Percentiles rank a stretch among this genome's conserved stretches.
Conservation (phyloP, 352 stramenopile species). For the Pythium phragmitis region DNA sequence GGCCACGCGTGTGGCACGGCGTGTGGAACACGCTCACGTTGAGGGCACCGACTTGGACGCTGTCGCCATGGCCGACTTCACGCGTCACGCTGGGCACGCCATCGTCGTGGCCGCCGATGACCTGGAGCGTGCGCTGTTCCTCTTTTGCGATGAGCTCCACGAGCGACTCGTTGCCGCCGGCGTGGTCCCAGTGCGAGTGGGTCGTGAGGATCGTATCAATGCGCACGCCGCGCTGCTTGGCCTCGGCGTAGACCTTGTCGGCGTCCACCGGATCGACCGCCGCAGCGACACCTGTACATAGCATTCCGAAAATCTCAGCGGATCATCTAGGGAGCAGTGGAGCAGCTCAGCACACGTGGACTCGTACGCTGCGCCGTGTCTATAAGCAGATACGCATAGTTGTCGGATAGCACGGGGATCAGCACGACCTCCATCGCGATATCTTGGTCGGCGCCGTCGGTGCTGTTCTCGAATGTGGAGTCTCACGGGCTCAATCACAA, state of each 20-base stretch:
- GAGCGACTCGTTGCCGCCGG: conserved; percentile 85
- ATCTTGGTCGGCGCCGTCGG: no score
- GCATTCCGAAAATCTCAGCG: not conserved
- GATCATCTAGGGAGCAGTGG: not conserved
- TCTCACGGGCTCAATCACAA: no score
- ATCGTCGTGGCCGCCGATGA: conserved; percentile 77
- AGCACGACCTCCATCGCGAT: conserved; percentile 63
- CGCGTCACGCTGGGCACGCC: conserved; percentile 53
- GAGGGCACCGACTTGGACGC: conserved; percentile 64
- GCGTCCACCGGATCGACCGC: conserved; percentile 89
- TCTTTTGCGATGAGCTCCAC: conserved; percentile 38
- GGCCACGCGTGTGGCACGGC: conserved; percentile 91
- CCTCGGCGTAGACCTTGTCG: conserved; percentile 67
- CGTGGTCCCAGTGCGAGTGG: conserved; percentile 91
- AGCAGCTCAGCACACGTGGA: not conserved
- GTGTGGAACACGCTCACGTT: conserved; percentile 70
- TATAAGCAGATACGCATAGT: conserved; percentile 91
- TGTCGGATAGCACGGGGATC: conserved; percentile 88
- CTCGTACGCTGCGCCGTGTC: conserved; percentile 43
- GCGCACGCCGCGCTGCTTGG: conserved; percentile 51
- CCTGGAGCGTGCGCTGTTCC: conserved; percentile 40
- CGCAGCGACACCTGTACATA: conserved; percentile 49
- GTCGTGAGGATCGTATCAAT: conserved; percentile 91
- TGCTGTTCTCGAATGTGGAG: no score
- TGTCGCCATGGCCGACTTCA: conserved; percentile 63